Conservation (phyloP, 2,329 filamentous ascomycete genomes). For the Aschersonia sp. region DNA sequence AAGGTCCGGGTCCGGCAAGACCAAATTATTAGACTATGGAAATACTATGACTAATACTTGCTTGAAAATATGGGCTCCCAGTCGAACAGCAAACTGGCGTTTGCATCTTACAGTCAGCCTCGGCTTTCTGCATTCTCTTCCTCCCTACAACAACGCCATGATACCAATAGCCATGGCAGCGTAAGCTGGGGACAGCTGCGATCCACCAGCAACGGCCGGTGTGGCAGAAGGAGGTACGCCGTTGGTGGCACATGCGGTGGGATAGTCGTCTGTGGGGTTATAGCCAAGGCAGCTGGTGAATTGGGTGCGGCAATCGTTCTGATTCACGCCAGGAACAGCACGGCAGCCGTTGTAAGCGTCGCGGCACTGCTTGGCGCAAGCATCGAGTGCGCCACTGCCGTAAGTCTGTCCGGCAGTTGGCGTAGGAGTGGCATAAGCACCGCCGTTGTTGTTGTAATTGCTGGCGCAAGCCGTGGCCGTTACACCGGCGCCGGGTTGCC, state of each 20-base stretch:
- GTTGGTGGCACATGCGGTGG: not conserved
- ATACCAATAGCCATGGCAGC: slow-evolving; percentile 2
- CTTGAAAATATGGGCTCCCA: too few relatives aligned
- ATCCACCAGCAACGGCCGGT: not conserved
- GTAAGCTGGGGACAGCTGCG: slow-evolving; percentile 1
- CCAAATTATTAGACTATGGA: too few relatives aligned
- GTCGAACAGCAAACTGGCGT: too few relatives aligned
- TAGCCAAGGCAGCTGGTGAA: slow-evolving; percentile 2
- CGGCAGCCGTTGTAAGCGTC: not conserved
- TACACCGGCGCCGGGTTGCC: not conserved
- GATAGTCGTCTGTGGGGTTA: not conserved
- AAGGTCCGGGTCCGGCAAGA: too few relatives aligned
- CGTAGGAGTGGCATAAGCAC: not conserved
- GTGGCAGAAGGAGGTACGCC: not conserved
- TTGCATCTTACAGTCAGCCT: too few relatives aligned
- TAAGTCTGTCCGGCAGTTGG: not conserved
- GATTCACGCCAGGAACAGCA: not conserved
- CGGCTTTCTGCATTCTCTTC: too few relatives aligned
- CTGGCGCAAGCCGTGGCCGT: not conserved
- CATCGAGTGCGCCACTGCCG: too few relatives aligned
- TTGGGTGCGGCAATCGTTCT: not conserved
- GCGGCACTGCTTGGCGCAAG: not conserved
- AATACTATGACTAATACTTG: too few relatives aligned
- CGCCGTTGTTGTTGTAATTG: not conserved
- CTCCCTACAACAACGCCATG: not conserved